Percentiles rank a stretch among this genome's conserved stretches.
Conservation (phyloP, 768 basidiomycete genomes). For the Nidula microcarpa region DNA sequence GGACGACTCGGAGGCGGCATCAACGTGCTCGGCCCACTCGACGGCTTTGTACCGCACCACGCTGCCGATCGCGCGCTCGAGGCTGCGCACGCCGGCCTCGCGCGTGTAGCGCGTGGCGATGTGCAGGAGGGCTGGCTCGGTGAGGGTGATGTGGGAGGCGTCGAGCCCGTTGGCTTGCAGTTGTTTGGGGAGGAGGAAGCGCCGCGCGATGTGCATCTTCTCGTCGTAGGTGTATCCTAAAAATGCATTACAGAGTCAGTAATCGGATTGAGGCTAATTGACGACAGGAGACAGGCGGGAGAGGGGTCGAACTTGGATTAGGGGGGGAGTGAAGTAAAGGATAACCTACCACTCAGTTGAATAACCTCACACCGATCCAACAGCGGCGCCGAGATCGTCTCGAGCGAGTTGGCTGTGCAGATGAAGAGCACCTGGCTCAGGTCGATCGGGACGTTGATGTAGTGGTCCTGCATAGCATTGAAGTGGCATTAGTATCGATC, state of each 20-base stretch:
- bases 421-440: slow-evolving; percentile 88
- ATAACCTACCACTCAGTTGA: slow-evolving; percentile 60
- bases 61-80: slow-evolving; percentile 83
- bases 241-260: background rate
- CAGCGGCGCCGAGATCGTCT: slow-evolving; percentile 85
- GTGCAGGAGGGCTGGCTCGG: slow-evolving; percentile 65
- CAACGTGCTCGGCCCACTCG: slow-evolving; percentile 75
- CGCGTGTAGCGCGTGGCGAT: slow-evolving; percentile 81
- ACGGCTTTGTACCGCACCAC: slow-evolving; percentile 94
- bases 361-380: slow-evolving; percentile 90
- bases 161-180: slow-evolving; percentile 73
- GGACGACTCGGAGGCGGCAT: slow-evolving; percentile 1
- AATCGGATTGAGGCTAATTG: no score
- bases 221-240: slow-evolving; percentile 84
- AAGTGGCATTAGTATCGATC: background rate
- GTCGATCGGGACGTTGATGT: slow-evolving; percentile 85
- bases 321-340: background rate
- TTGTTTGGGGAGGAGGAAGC: slow-evolving; percentile 90
- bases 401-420: slow-evolving; percentile 87
- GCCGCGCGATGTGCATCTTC: slow-evolving; percentile 85
- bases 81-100: slow-evolving; percentile 89
- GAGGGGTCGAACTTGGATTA: background rate
- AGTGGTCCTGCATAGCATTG: slow-evolving; percentile 65
- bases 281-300: no score
- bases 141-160: slow-evolving; percentile 56